Percentiles rank a stretch among this genome's conserved stretches.
Evolutionary conservation across 345 rosid species (phyloP).

Genomic region (Arabidopsis arenosa): DNA sequence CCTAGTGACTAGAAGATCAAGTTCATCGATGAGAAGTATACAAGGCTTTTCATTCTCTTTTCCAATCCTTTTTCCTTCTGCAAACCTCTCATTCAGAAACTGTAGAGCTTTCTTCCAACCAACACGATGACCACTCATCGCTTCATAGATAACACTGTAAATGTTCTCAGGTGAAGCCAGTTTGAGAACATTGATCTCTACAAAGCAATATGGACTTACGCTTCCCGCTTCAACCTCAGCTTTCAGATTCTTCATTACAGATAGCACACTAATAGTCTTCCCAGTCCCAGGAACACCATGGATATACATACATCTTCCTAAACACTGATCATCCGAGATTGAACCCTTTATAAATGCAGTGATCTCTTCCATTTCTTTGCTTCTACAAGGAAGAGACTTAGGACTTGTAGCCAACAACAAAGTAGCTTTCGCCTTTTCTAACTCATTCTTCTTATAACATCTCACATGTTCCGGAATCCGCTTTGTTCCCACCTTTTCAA

Average conservation of each 20-base stretch:
- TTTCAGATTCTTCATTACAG: slow-evolving; percentile 81
- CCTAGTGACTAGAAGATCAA: slow-evolving; percentile 94
- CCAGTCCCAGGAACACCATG: slow-evolving; percentile 99
- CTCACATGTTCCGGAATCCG: slow-evolving; percentile 88
- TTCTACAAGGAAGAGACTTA: slow-evolving; percentile 87
- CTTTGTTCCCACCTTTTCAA: slow-evolving; percentile 84
- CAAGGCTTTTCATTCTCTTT: slow-evolving; percentile 76
- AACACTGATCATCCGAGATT: slow-evolving; percentile 79
- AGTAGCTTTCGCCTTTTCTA: slow-evolving; percentile 86
- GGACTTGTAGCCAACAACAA: slow-evolving; percentile 84
- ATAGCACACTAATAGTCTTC: slow-evolving; percentile 89
- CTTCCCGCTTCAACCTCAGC: slow-evolving; percentile 86
- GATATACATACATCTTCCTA: slow-evolving; percentile 89
- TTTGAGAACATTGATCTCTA: slow-evolving; percentile 93
- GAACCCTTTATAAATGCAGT: slow-evolving; percentile 80
- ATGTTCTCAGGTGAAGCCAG: slow-evolving; percentile 93
- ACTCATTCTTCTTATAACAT: slow-evolving; percentile 80
- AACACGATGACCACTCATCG: slow-evolving; percentile 87
- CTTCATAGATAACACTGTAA: slow-evolving; percentile 87
- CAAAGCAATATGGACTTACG: slow-evolving; percentile 78
- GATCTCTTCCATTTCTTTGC: slow-evolving; percentile 93
- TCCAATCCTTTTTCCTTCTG: slow-evolving; percentile 63
- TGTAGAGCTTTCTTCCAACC: slow-evolving; percentile 92
- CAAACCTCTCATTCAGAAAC: slow-evolving; percentile 77
- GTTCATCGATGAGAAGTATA: slow-evolving; percentile 94